These are phyloP conservation scores for Sporothrix luriei DNA, from an alignment of 2,329 filamentous ascomycete genomes.

Conservation along the genomic window DNA sequence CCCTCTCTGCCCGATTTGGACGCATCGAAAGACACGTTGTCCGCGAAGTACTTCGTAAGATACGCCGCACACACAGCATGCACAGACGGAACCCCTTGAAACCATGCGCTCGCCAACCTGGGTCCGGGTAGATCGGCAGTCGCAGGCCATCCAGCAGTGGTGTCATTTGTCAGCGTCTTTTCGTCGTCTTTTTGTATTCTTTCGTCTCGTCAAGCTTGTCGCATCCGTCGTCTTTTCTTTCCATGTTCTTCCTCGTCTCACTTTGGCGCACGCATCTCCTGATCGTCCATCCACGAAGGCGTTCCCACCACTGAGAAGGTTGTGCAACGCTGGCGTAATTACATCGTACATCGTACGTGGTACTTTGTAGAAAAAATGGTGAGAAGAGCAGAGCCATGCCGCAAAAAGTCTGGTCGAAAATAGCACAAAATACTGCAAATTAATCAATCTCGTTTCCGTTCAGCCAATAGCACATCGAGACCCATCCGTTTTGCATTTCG, in stretches of 20 bases:
- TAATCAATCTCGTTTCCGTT: slow-evolving; percentile 20
- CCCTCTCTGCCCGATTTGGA: not conserved
- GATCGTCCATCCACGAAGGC: not conserved
- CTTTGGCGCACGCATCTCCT: slow-evolving; percentile 1
- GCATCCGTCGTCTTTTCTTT: not conserved
- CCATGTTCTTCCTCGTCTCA: not conserved
- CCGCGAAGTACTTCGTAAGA: no score
- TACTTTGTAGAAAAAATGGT: not conserved
- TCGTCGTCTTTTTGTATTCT: not conserved
- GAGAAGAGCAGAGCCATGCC: not conserved
- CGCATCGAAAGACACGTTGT: not conserved
- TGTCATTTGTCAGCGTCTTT: not conserved
- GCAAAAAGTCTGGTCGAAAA: slow-evolving; percentile 10
- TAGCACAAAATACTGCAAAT: slow-evolving; percentile 12
- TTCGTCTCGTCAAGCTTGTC: not conserved
- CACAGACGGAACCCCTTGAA: slow-evolving; percentile 22
- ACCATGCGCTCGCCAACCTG: slow-evolving; percentile 24
- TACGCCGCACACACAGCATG: not conserved
- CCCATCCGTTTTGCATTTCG: not conserved
- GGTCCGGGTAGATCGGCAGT: slow-evolving; percentile 29
- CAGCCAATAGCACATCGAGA: slow-evolving; percentile 3
- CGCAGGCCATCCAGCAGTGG: not conserved
- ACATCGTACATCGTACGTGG: not conserved
- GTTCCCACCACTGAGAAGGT: slow-evolving; percentile 11
- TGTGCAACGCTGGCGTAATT: slow-evolving; percentile 2